phyloP scores from a whole-genome alignment of 1,139 yeast species.

The Chernovozyma sophiae-reginae region DNA sequence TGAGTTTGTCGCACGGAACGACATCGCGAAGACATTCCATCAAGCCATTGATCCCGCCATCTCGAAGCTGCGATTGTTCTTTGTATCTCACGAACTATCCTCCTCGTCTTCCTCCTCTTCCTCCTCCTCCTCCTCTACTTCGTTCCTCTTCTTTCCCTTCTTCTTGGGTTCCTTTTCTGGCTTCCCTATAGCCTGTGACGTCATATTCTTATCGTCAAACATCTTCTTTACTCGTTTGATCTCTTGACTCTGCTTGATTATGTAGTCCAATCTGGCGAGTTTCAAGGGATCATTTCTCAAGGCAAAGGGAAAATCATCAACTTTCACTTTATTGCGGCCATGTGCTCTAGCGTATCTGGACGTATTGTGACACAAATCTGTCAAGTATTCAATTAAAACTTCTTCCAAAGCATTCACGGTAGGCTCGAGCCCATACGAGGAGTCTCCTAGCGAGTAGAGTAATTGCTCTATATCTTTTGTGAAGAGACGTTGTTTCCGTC shows the following conservation, averaged over 20 bases:
- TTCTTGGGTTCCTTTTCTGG: conserved; percentile 10
- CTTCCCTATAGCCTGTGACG: conserved; percentile 11
- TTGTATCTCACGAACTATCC: neutral
- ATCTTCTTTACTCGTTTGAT: conserved; percentile 79
- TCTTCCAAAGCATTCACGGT: conserved; percentile 82
- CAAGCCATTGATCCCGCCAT: no score
- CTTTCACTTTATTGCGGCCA: conserved; percentile 69
- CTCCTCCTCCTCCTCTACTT: conserved; percentile 2
- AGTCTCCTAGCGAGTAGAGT: conserved; percentile 85
- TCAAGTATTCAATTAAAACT: conserved; percentile 69
- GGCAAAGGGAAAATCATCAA: conserved; percentile 86
- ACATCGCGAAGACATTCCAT: no score
- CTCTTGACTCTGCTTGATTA: conserved; percentile 67
- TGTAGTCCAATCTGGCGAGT: conserved; percentile 78
- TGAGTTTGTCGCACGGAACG: no score
- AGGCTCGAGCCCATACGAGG: conserved; percentile 68
- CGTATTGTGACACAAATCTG: conserved; percentile 45
- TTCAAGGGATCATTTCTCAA: conserved; percentile 78
- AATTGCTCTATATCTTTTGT: conserved; percentile 68
- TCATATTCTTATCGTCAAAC: conserved; percentile 53
- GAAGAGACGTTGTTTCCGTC: conserved; percentile 44
- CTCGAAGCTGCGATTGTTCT: no score
- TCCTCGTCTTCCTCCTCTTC: neutral
- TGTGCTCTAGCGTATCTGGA: conserved; percentile 23
- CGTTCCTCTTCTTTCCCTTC: conserved; percentile 7